These are phyloP conservation scores for Zea luxurians DNA, from an alignment of 176 grass and related monocot genomes.

Conservation along the genomic window DNA sequence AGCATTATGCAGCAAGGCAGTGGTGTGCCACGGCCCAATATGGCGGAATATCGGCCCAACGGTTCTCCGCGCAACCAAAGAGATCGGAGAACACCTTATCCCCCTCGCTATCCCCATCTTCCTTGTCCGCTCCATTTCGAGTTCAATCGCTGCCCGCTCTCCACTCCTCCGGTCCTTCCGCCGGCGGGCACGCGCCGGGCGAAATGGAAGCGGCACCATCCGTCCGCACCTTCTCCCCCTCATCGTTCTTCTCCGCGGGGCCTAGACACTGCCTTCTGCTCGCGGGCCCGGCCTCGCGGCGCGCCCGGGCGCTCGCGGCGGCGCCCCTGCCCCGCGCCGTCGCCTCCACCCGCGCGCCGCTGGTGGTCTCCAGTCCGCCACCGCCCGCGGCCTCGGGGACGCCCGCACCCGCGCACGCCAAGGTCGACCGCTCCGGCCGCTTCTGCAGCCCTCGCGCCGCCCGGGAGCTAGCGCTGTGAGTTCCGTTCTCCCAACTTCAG, in stretches of 20 bases:
- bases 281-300: not conserved
- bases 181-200: conserved; percentile 23
- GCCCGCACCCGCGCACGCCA: not conserved
- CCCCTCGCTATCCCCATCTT: conserved; percentile 45
- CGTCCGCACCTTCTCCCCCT: not conserved
- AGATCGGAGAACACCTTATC: conserved; percentile 33
- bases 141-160: not conserved
- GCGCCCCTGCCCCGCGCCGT: conserved; percentile 30
- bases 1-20: not conserved
- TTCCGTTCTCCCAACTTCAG: not conserved
- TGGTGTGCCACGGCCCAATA: too few species aligned
- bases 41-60: not conserved
- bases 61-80: not conserved
- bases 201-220: conserved; percentile 38
- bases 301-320: conserved; percentile 2
- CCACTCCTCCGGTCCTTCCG: too few species aligned
- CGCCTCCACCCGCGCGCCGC: conserved; percentile 35
- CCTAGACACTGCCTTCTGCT: not conserved
- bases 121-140: conserved; percentile 11
- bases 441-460: conserved; percentile 88
- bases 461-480: conserved; percentile 94
- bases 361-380: conserved; percentile 30
- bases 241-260: not conserved
- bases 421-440: conserved; percentile 71
- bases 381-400: not conserved